Evolutionary conservation across 768 basidiomycete genomes (phyloP), one percentile per base, ranked within the genome.

Genomic region (Mycena galopus): DNA sequence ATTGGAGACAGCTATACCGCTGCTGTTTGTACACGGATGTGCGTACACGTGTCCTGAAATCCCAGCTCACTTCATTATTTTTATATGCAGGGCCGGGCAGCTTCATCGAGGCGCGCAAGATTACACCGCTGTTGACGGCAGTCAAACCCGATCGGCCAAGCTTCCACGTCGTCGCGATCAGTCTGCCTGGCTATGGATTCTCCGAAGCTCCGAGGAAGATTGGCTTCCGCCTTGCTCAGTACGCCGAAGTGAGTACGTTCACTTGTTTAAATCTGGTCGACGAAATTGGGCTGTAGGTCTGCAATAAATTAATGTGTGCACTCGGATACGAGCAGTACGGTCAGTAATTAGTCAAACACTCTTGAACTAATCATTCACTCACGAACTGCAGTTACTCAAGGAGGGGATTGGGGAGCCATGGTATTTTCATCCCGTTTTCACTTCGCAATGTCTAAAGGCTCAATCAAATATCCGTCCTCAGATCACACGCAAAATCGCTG

Each of bases 121-220:
- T 88, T 2, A 75, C 88, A 2, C 83, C 88, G 0, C 73, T 87
- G 4, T 77, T 88, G 71, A 84, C 84, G 0, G 70, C 73, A 3
- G 77, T 77, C 0, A 78, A 78, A 0, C 59, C 81, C 1, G 78
- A 83, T 12, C 59, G 25, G 8, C 87, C 86, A 3, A 84, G 82
- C 44, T 88, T 88, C 73, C 88, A 89, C 69, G 85, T 88, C 25
- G 86, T 88, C 0, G 85, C 82, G 0, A 75, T 80, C 27, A 86
- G 87, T 74, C 65, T 88, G 10, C 87, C 87, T 2, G 86, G 85
- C 0, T 89, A 77, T 73, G 88, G 86, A 0, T 88, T 87, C 74
- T 87, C 88, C 0, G 83, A 87, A 25, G 85, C 80, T 0, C 80
- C 84, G 4, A 82, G 73, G 27, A 85, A 84, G 75, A 81, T 80